phyloP scores from a whole-genome alignment of 345 rosid genomes.

The Syzygium grande region DNA sequence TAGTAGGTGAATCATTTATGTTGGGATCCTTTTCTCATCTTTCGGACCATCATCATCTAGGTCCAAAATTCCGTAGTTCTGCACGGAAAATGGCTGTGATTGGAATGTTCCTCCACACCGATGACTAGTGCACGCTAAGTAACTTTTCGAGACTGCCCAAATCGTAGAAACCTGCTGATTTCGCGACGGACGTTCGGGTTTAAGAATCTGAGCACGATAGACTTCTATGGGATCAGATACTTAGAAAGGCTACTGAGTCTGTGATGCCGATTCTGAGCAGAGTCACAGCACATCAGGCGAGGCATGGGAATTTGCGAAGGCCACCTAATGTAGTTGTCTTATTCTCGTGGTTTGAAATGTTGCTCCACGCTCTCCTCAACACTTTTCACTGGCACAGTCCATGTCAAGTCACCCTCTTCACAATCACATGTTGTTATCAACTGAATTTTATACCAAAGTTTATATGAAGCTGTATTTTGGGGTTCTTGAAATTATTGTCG shows the following conservation, averaged over 20 bases:
- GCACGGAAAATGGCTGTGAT: background rate
- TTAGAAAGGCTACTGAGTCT: background rate
- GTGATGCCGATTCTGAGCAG: background rate
- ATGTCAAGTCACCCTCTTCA: background rate
- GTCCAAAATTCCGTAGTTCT: background rate
- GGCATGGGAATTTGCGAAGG: background rate
- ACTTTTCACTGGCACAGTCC: background rate
- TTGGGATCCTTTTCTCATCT: background rate
- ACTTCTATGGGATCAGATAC: background rate
- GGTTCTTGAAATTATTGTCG: background rate
- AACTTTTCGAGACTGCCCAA: background rate
- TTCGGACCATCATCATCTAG: background rate
- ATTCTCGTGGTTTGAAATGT: background rate
- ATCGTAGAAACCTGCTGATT: background rate
- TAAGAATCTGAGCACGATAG: background rate
- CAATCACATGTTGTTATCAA: background rate
- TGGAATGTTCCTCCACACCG: no score
- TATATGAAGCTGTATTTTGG: background rate
- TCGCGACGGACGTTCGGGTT: background rate
- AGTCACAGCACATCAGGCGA: background rate
- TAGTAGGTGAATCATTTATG: background rate
- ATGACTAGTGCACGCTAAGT: rapidly evolving
- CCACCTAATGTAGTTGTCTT: background rate
- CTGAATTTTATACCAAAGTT: background rate
- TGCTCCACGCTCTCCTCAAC: background rate